Percentiles rank a stretch among this genome's conserved stretches.
Conservation (phyloP, 495 filamentous ascomycete genomes). For the Xylaria cubensis region DNA sequence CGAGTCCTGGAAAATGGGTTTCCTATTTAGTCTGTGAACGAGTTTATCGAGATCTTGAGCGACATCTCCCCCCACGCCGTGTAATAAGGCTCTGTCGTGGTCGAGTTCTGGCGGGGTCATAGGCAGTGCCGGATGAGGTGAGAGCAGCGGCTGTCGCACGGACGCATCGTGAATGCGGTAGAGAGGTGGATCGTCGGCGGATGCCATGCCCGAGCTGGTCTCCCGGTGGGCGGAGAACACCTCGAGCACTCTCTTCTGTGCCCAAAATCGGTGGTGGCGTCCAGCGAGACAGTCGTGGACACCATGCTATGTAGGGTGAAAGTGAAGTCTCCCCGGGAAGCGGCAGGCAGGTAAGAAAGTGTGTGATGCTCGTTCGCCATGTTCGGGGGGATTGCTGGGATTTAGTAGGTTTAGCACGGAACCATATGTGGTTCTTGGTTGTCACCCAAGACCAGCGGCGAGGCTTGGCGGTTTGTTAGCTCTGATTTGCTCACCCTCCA, state of each 20-base stretch:
- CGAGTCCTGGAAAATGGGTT: slow-evolving; percentile 40
- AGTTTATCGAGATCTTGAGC: slow-evolving; percentile 32
- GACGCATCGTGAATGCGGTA: slow-evolving; percentile 11
- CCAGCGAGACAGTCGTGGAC: not conserved
- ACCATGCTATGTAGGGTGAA: slow-evolving; percentile 1
- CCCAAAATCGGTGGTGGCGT: slow-evolving; percentile 9
- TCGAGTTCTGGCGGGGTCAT: slow-evolving; percentile 13
- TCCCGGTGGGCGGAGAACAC: slow-evolving; percentile 17
- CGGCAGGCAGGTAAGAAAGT: not conserved
- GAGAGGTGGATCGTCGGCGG: slow-evolving; percentile 14
- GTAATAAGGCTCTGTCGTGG: slow-evolving; percentile 5
- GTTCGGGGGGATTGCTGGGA: slow-evolving; percentile 21
- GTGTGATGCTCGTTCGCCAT: not conserved
- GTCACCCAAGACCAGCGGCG: slow-evolving; percentile 1
- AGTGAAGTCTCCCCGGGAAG: not conserved
- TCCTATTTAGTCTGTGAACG: slow-evolving; percentile 45
- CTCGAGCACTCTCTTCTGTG: slow-evolving; percentile 17
- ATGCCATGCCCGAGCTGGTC: slow-evolving; percentile 25
- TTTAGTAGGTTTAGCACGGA: slow-evolving; percentile 19
- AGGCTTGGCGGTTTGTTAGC: slow-evolving; percentile 18
- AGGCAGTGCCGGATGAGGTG: not conserved
- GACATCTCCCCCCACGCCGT: not conserved
- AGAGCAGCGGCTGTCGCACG: not conserved
- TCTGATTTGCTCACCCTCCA: slow-evolving; percentile 12
- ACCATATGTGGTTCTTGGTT: not conserved